Percentiles rank a stretch among this genome's conserved stretches.
These are phyloP conservation scores for Blastosporella zonata DNA, from an alignment of 1,284 basidiomycete genomes.

Conservation along the genomic window DNA sequence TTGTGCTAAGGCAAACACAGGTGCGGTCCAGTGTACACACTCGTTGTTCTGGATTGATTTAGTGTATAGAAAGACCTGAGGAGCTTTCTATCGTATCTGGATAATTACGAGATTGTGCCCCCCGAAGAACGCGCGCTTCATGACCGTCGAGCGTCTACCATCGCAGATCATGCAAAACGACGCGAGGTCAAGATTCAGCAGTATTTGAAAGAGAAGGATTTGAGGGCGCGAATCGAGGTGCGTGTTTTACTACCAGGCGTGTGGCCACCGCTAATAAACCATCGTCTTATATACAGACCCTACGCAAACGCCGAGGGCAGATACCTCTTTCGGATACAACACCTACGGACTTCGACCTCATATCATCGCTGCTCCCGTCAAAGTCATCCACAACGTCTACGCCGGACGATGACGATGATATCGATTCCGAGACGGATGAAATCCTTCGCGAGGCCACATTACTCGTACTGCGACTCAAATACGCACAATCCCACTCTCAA, in stretches of 20 bases:
- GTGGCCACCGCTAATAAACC: not conserved
- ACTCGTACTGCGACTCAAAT: constrained; percentile 71
- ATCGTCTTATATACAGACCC: constrained; percentile 37
- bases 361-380: constrained; percentile 54
- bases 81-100: constrained; percentile 56
- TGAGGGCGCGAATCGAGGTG: constrained; percentile 70
- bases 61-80: constrained; percentile 52
- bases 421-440: constrained; percentile 62
- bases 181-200: constrained; percentile 88
- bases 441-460: constrained; percentile 64
- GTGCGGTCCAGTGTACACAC: constrained; percentile 40
- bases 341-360: constrained; percentile 55
- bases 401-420: constrained; percentile 47
- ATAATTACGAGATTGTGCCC: constrained; percentile 69
- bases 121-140: constrained; percentile 59
- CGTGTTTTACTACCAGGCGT: constrained; percentile 16
- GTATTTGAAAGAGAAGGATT: constrained; percentile 80
- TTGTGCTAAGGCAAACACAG: constrained; percentile 54
- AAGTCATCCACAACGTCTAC: constrained; percentile 31
- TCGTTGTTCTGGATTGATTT: constrained; percentile 16
- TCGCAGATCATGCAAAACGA: constrained; percentile 64
- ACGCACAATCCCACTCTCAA: constrained; percentile 68
- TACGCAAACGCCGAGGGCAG: constrained; percentile 52
- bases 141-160: constrained; percentile 40
- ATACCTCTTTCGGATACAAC: constrained; percentile 29